Evolutionary conservation across 768 basidiomycete genomes (phyloP).

Genomic region (Boletus vermiculosoides): DNA sequence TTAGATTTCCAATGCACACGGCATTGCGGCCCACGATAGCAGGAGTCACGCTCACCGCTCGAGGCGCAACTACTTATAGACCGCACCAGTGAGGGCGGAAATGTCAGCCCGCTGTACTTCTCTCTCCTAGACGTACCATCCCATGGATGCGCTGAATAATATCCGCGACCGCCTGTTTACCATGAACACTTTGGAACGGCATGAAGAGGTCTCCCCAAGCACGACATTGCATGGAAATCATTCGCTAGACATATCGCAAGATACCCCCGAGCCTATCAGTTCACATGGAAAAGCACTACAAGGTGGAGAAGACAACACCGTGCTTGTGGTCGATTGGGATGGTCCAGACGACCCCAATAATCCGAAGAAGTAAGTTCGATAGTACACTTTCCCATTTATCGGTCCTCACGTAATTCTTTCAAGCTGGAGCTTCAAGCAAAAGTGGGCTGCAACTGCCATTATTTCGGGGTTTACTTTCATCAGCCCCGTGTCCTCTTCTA

Average conservation of each 20-base stretch:
- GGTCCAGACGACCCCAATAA: slow-evolving; percentile 57
- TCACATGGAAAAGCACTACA: neutral
- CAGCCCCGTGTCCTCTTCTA: slow-evolving; percentile 66
- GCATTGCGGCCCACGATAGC: neutral
- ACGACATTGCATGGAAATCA: slow-evolving; percentile 11
- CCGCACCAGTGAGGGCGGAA: neutral
- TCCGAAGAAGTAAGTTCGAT: slow-evolving; percentile 50
- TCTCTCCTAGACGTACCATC: neutral
- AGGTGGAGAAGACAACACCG: neutral
- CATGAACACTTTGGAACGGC: neutral
- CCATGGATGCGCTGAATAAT: neutral
- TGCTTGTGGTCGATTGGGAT: slow-evolving; percentile 57
- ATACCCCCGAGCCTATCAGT: neutral
- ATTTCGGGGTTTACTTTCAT: slow-evolving; percentile 71
- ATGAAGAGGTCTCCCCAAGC: slow-evolving; percentile 2
- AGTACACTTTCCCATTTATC: neutral
- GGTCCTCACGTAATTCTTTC: neutral
- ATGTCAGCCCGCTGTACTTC: neutral
- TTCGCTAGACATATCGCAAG: neutral
- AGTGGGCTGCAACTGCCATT: slow-evolving; percentile 65
- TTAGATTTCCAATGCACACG: neutral
- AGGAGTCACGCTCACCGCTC: neutral
- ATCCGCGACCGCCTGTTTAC: neutral
- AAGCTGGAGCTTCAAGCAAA: slow-evolving; percentile 57
- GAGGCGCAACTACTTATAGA: slow-evolving; percentile 7